These are phyloP conservation scores for Periconia sp. DNA, from an alignment of 2,329 filamentous ascomycete species.

Conservation along the genomic window DNA sequence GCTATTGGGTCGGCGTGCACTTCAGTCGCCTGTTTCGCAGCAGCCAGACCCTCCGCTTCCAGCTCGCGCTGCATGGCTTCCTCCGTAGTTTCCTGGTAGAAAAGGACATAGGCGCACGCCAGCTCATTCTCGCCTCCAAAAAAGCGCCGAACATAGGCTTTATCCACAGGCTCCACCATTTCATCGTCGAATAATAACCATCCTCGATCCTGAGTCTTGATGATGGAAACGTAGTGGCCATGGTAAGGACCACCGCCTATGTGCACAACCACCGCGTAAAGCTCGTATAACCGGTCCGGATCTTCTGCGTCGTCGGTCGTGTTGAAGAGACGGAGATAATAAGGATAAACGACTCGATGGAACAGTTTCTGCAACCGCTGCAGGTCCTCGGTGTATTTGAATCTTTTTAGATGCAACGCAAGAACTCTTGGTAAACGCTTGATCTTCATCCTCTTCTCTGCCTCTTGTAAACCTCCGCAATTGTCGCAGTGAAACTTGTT, in stretches of 20 bases:
- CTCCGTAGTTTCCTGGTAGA: constrained; percentile 89
- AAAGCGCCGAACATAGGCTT: constrained; percentile 94
- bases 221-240: constrained; percentile 95
- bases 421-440: constrained; percentile 91
- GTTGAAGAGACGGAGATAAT: constrained; percentile 95
- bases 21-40: constrained; percentile 44
- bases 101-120: constrained; percentile 94
- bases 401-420: constrained; percentile 91
- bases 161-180: constrained; percentile 97
- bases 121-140: constrained; percentile 86
- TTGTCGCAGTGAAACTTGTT: constrained; percentile 99
- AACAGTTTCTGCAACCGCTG: constrained; percentile 95
- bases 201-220: constrained; percentile 94
- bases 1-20: constrained; percentile 63
- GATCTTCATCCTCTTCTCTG: constrained; percentile 99
- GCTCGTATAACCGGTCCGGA: constrained; percentile 90
- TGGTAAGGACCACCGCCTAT: constrained; percentile 97
- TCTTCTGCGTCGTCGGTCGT: constrained; percentile 95
- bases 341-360: constrained; percentile 95
- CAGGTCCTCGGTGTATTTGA: constrained; percentile 97
- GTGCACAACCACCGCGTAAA: constrained; percentile 96
- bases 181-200: constrained; percentile 98
- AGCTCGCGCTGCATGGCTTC: constrained; percentile 77
- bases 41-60: constrained; percentile 72
- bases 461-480: constrained; percentile 94